Evolutionary conservation across 2,329 filamentous ascomycete species (phyloP), one percentile per base, ranked within the genome.

Genomic region (Ampelomyces quisqualis): DNA sequence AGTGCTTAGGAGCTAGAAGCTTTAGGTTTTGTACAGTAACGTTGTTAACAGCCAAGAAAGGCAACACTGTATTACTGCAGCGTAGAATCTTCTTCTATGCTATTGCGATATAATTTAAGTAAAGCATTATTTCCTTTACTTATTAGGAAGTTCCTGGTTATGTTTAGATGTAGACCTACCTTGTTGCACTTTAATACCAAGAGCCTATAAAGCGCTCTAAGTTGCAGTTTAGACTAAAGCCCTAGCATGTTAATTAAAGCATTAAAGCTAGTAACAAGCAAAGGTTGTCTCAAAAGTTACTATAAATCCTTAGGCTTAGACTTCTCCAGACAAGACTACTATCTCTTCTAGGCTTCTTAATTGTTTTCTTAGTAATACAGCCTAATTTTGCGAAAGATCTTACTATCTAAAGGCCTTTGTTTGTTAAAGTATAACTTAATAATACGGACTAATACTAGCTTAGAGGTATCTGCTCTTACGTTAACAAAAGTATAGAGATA

Each of bases 331-430:
- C 38, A 34, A 15, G 49, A 39, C 56, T 35, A 57, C 56, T 33
- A 57, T 36, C 28, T 26, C 18, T 49, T 43, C 28, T 58, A 30
- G 3, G 42, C 24, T 7, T 39, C 31, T 15, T 28, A 1, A 10
- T 60, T 36, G 6, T 49, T 40, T 19, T 38, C 29, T 28, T 38
- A 23, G 28, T 45, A 33, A 40, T 60, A 57, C 3, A 49, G 13
- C 5, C 38, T 24, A n/a, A 58, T 60, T 23, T 50, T 60, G 7
- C 46, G 40, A 17, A 58, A 58, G 0, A 58, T 58, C 18, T 51
- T 40, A 3, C 56, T 38, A 34, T 60, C 49, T 19, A 39, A 38
- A 30, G 43, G 47, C 27, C 30, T 49, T 41, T 55, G 35, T 37
- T 60, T 40, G 24, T 58, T 47, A 1, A 19, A 3, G 15, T 40